Conservation (phyloP, 2,329 filamentous ascomycete genomes). For the Rhynchosporium secalis region DNA sequence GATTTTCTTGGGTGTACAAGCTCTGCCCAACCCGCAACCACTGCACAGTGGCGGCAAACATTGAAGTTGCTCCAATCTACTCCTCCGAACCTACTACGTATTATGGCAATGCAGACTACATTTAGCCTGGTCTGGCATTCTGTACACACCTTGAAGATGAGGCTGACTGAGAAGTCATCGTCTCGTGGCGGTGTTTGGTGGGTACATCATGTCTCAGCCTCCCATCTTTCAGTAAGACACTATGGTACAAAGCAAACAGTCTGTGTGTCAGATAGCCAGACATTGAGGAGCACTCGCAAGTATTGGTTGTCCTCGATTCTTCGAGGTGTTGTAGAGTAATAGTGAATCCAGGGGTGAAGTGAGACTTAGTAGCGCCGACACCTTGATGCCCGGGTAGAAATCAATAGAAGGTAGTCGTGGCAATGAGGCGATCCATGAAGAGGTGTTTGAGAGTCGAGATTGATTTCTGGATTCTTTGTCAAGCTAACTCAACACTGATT, state of each 20-base stretch:
- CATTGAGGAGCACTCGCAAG: no score
- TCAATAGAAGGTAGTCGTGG: slow-evolving; percentile 10
- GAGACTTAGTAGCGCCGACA: background rate
- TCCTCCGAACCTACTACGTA: no score
- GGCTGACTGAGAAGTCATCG: slow-evolving; percentile 8
- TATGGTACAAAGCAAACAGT: slow-evolving; percentile 1
- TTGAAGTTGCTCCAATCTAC: no score
- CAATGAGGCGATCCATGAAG: slow-evolving; percentile 2
- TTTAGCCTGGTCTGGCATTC: background rate
- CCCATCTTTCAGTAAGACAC: slow-evolving; percentile 12
- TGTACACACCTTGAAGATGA: background rate
- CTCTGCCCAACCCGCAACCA: no score
- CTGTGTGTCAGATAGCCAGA: no score
- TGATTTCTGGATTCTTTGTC: slow-evolving; percentile 9
- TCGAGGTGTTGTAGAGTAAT: no score
- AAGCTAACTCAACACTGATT: slow-evolving; percentile 2
- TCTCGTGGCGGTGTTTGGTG: background rate
- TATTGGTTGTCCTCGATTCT: no score
- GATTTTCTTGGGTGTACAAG: no score
- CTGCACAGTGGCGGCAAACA: no score
- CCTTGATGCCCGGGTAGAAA: background rate
- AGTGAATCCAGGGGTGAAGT: background rate
- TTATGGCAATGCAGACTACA: background rate
- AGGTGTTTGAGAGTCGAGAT: background rate
- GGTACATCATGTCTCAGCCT: background rate